Evolutionary conservation across 225 moss, liverwort and hornwort species (phyloP), one percentile per base, ranked within the genome.

Genomic region (Physcomitrellopsis africana): DNA sequence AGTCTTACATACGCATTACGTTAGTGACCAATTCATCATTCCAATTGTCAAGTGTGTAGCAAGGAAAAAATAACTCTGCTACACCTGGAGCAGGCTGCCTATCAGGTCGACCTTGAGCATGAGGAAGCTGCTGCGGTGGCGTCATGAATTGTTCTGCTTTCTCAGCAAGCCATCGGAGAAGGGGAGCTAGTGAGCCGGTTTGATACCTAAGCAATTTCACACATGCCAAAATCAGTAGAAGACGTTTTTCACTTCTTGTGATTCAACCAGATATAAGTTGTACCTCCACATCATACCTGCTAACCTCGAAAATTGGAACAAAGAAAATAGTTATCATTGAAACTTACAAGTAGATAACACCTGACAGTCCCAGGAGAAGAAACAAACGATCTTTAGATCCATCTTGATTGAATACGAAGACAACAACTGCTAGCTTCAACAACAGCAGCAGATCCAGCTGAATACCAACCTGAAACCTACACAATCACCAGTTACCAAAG

Each of bases 381-480:
- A 93, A 72, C 52, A 95, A 86, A 46, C 95, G 91, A 75, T 94
- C 95, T 78, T 92, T 95, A 3, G 97, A 93, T 65, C 95, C 95
- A 79, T 99, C 93, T 88, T 99, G 97, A 68, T 95, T 95, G 86
- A 99, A 99, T 27, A 95, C 89, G 27, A 95, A 90, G 60, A 99
- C 97, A 70, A 99, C 87, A 63, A 95, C 95, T 47, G 92, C 92
- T 69, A 99, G 92, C n/a, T 99, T 99, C 70, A 95, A 82, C 72
- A 99, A 84, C 74, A 99, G 93, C 79, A 99, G 79, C 83, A 99
- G 66, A 79, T 99, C 97, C 69, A 99, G 74, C 76, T 99, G 97
- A 73, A 99, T 90, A 19, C 95, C 97, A 78, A 95, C 92, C 84
- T 89, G 93, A 80, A 95, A 93, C 81, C 95, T 99, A 83, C 87